Conservation (phyloP, 2,329 filamentous ascomycete species). For the Ramularia collo-cygni region DNA sequence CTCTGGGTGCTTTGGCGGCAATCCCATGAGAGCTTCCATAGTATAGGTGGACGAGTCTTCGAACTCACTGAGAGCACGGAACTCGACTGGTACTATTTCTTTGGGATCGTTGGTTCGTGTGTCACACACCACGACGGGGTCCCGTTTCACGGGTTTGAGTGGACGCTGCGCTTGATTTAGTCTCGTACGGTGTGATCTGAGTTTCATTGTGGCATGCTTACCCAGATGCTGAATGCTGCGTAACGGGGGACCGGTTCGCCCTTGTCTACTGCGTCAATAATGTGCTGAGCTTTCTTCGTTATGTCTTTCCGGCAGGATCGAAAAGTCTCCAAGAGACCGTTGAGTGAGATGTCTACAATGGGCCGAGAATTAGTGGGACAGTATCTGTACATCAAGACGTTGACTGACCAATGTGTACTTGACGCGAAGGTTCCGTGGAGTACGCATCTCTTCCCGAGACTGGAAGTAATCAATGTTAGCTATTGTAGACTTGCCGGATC, state of each 20-base stretch:
- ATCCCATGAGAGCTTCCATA: neutral
- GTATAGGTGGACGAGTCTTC: neutral
- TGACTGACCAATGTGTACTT: neutral
- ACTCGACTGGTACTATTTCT: constrained; percentile 2
- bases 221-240: constrained; percentile 3
- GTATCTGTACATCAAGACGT: neutral
- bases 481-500: too few relatives aligned
- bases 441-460: constrained; percentile 1
- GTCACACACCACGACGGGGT: constrained; percentile 4
- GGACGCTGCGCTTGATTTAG: constrained; percentile 3
- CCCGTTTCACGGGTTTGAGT: constrained; percentile 2
- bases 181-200: too few relatives aligned
- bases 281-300: neutral
- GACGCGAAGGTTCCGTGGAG: constrained; percentile 1
- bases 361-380: constrained; percentile 3
- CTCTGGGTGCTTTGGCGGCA: neutral
- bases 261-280: constrained; percentile 5
- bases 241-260: constrained; percentile 1
- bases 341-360: neutral
- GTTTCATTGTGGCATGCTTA: neutral
- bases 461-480: too few relatives aligned
- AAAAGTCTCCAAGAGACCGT: constrained; percentile 7
- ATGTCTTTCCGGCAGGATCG: constrained; percentile 7
- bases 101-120: constrained; percentile 1
- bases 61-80: neutral